Conservation (phyloP, 768 basidiomycete species). For the Psilocybe azurescens region DNA sequence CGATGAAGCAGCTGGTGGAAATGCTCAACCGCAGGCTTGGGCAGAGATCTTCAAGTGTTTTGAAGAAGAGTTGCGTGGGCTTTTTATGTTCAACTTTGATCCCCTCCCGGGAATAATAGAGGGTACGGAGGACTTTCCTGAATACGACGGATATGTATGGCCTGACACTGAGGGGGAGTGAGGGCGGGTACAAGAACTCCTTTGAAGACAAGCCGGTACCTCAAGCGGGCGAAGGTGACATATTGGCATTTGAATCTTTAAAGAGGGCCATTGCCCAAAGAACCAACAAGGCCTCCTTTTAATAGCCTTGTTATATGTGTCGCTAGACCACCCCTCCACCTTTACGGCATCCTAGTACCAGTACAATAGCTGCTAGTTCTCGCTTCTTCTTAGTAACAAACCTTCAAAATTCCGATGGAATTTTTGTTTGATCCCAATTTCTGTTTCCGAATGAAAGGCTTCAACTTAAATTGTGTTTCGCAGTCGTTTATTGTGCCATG, state of each 20-base stretch:
- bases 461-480: too few species aligned
- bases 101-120: background rate
- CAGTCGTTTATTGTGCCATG: too few species aligned
- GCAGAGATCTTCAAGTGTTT: background rate
- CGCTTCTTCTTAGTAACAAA: too few species aligned
- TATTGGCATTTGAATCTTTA: conserved; percentile 1
- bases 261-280: background rate
- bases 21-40: background rate
- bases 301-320: too few species aligned
- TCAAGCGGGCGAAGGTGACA: background rate
- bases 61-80: background rate
- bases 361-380: too few species aligned
- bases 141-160: conserved; percentile 3
- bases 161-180: background rate
- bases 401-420: too few species aligned
- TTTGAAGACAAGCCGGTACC: background rate
- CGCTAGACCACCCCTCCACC: too few species aligned
- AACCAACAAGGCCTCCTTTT: too few species aligned
- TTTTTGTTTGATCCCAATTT: too few species aligned
- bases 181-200: background rate
- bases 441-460: too few species aligned
- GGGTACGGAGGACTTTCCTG: background rate
- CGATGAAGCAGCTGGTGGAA: background rate
- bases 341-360: too few species aligned
- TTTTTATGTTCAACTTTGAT: background rate